phyloP scores from a whole-genome alignment of 2,329 filamentous ascomycete species.

The Pyricularia sp. region DNA sequence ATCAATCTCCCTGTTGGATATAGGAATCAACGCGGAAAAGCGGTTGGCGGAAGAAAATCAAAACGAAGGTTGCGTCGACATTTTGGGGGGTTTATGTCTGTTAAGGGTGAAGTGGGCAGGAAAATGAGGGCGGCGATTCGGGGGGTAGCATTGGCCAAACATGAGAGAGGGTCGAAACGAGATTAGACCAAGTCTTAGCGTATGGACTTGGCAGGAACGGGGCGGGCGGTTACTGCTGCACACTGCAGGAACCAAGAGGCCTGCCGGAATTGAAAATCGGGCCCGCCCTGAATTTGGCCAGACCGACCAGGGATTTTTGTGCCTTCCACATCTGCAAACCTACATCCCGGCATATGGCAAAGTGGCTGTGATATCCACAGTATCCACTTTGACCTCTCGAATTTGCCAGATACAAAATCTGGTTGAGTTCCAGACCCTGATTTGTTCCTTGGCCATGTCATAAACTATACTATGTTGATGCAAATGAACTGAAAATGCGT shows the following conservation, averaged over 20 bases:
- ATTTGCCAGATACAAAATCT: neutral
- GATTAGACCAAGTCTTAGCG: neutral
- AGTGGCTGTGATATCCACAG: neutral
- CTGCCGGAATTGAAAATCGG: neutral
- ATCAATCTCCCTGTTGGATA: slow-evolving; percentile 37
- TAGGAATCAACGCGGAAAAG: slow-evolving; percentile 18
- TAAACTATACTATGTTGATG: neutral
- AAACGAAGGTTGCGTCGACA: slow-evolving; percentile 8
- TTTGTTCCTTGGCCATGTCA: neutral
- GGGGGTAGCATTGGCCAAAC: neutral
- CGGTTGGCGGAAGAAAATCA: slow-evolving; percentile 9
- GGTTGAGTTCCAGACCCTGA: neutral
- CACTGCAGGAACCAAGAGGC: neutral
- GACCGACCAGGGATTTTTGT: neutral
- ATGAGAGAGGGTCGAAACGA: slow-evolving; percentile 1
- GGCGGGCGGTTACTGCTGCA: neutral
- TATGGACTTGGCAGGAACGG: neutral
- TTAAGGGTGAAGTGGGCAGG: slow-evolving; percentile 2
- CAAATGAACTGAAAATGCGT: neutral
- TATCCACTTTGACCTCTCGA: neutral
- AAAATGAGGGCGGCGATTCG: slow-evolving; percentile 3
- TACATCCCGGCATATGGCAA: neutral
- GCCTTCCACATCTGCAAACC: neutral
- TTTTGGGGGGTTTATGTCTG: slow-evolving; percentile 4
- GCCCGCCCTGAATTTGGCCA: neutral